Evolutionary conservation across 345 rosid species (phyloP).

Genomic region (Raphanus raphanistrum): DNA sequence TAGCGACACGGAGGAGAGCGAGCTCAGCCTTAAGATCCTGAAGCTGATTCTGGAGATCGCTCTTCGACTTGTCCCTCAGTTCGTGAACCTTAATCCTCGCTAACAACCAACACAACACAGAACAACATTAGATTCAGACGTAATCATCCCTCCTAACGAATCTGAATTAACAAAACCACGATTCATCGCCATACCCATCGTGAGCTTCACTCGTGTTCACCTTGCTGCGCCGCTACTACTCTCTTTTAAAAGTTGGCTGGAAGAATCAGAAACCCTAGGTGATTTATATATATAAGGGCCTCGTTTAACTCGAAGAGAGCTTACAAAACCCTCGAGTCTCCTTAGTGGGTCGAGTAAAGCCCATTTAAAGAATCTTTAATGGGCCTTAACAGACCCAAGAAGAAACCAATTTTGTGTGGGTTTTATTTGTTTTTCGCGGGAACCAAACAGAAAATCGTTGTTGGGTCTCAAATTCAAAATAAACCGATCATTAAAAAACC

Average conservation of each 20-base stretch:
- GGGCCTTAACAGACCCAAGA: neutral
- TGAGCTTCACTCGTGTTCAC: conserved; percentile 23
- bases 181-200: conserved; percentile 33
- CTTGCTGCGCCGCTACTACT: conserved; percentile 32
- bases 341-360: conserved; percentile 9
- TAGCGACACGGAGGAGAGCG: conserved; percentile 61
- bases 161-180: neutral
- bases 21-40: conserved; percentile 60
- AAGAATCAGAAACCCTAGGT: conserved; percentile 30
- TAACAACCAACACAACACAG: neutral
- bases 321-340: neutral
- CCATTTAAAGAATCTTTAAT: neutral
- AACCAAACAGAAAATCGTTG: neutral
- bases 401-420: neutral
- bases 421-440: neutral
- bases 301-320: neutral
- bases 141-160: neutral
- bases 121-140: conserved; percentile 5
- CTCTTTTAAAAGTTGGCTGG: neutral
- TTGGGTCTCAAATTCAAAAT: neutral
- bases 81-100: conserved; percentile 65
- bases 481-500: neutral
- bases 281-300: conserved; percentile 15
- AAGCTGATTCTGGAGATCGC: conserved; percentile 47
- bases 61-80: conserved; percentile 49